Evolutionary conservation across 768 basidiomycete genomes (phyloP).

Genomic region (Termitomyces sp.): DNA sequence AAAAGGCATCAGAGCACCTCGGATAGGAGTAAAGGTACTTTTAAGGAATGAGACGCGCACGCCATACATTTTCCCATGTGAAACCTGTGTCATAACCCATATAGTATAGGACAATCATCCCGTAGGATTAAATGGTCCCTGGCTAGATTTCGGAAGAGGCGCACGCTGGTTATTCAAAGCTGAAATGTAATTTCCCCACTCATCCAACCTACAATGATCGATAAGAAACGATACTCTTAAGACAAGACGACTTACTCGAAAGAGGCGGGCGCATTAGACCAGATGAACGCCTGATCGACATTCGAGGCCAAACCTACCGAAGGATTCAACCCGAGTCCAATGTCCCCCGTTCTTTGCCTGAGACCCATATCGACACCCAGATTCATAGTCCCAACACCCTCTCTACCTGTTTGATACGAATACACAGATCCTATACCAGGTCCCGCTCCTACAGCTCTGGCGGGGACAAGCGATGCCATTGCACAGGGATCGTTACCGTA

Average conservation of each 20-base stretch:
- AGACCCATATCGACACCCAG: background rate
- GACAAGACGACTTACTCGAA: slow-evolving; percentile 46
- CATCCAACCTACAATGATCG: slow-evolving; percentile 27
- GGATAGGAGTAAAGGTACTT: background rate
- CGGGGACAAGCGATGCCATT: slow-evolving; percentile 1
- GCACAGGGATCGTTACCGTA: background rate
- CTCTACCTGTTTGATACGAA: background rate
- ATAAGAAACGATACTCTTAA: background rate
- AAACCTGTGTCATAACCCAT: background rate
- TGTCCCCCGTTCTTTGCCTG: background rate
- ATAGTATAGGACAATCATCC: background rate
- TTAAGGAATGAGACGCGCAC: background rate
- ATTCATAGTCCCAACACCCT: background rate
- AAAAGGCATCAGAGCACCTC: background rate
- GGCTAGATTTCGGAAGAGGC: background rate
- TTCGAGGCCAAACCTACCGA: background rate
- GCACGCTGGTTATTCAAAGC: slow-evolving; percentile 21
- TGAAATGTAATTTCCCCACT: slow-evolving; percentile 37
- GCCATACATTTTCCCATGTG: background rate
- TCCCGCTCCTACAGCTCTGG: background rate
- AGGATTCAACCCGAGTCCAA: background rate
- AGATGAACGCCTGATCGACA: slow-evolving; percentile 47
- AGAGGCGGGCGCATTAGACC: slow-evolving; percentile 55
- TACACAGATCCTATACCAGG: background rate
- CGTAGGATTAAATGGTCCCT: background rate